Evolutionary conservation across 805 yeast genomes (phyloP).

Genomic region (fission yeast (Schizosaccharomyces pombe)): DNA sequence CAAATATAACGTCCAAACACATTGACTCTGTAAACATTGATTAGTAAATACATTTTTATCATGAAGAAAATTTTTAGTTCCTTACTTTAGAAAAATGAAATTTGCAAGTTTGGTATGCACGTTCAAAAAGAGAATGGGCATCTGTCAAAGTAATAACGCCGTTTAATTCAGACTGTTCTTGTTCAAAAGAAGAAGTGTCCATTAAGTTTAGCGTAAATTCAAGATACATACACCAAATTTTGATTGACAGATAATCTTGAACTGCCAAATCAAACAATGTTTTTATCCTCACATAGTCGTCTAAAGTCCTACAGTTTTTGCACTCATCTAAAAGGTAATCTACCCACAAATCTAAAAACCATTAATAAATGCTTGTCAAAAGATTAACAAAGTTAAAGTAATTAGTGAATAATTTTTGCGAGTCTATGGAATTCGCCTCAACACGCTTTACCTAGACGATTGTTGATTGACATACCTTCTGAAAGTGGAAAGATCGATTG

Average conservation of each 20-base stretch:
- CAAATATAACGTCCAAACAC: constrained; percentile 10
- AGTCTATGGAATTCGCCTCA: too few species aligned
- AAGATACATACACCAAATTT: constrained; percentile 8
- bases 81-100: constrained; percentile 5
- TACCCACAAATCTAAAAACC: background rate
- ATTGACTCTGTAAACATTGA: background rate
- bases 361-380: too few species aligned
- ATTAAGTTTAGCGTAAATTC: constrained; percentile 5
- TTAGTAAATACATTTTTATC: background rate
- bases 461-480: background rate
- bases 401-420: background rate
- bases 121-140: constrained; percentile 5
- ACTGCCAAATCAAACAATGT: constrained; percentile 8
- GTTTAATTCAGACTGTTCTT: background rate
- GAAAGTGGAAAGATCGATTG: background rate
- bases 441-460: too few species aligned
- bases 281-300: constrained; percentile 5
- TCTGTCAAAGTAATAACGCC: constrained; percentile 4
- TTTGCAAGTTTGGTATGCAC: constrained; percentile 9
- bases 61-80: too few species aligned
- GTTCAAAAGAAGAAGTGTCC: background rate
- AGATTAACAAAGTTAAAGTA: too few species aligned
- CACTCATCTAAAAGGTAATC: background rate
- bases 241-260: constrained; percentile 7
- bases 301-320: background rate